phyloP scores from a whole-genome alignment of 768 basidiomycete species.

The Mycena floridula region DNA sequence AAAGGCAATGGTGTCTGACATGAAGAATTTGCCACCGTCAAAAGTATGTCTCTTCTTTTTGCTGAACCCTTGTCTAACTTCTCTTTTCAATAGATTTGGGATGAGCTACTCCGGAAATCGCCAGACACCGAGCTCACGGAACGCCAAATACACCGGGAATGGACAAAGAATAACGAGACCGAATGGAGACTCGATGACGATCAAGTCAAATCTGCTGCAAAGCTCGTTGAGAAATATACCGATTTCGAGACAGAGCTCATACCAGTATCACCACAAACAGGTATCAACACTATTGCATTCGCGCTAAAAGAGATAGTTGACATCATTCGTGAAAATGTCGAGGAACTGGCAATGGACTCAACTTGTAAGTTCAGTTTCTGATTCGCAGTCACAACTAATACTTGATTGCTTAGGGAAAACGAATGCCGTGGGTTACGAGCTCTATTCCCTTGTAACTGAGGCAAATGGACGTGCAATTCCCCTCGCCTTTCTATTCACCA shows the following conservation, averaged over 20 bases:
- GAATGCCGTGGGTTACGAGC: conserved; percentile 11
- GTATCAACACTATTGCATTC: conserved; percentile 10
- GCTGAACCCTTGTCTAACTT: not conserved
- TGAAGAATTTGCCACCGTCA: no score
- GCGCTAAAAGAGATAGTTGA: conserved; percentile 9
- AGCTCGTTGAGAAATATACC: conserved; percentile 11
- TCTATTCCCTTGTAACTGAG: conserved; percentile 16
- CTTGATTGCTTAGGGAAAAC: conserved; percentile 16
- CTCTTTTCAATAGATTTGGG: conserved; percentile 12
- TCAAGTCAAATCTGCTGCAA: conserved; percentile 20
- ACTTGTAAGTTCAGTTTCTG: no score
- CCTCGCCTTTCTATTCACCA: conserved; percentile 15
- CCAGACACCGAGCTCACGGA: no score
- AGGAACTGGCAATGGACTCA: no score
- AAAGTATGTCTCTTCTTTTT: conserved; percentile 7
- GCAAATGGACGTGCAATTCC: conserved; percentile 15
- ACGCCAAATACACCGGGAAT: no score
- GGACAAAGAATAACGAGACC: no score
- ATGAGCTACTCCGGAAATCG: conserved; percentile 10
- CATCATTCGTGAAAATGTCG: conserved; percentile 1
- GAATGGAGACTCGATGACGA: conserved; percentile 20
- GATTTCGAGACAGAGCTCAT: not conserved
- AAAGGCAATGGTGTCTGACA: no score
- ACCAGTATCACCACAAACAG: not conserved
- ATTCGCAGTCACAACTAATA: no score